Percentiles rank a stretch among this genome's conserved stretches.
These are phyloP conservation scores for Verticillium dahliae DNA, from an alignment of 2,329 filamentous ascomycete genomes.

Conservation along the genomic window DNA sequence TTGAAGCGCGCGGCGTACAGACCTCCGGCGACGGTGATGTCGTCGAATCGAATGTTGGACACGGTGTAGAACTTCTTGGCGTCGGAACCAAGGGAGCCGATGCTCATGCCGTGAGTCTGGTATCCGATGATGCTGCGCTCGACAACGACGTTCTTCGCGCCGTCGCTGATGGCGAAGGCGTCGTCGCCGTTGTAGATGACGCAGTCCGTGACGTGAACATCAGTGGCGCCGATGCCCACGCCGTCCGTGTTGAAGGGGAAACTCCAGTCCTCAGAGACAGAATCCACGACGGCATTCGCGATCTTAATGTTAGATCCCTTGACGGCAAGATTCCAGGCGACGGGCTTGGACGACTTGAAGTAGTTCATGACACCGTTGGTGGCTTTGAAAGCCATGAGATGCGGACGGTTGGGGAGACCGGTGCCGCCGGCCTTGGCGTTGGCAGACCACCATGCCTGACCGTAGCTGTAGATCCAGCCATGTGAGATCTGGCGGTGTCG, in stretches of 20 bases:
- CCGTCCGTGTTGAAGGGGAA: slow-evolving; percentile 36
- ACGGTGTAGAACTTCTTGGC: slow-evolving; percentile 24
- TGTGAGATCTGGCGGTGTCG: slow-evolving; percentile 5
- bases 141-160: slow-evolving; percentile 29
- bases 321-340: slow-evolving; percentile 33
- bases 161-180: slow-evolving; percentile 30
- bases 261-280: slow-evolving; percentile 22
- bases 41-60: slow-evolving; percentile 31
- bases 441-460: slow-evolving; percentile 37
- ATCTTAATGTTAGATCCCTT: slow-evolving; percentile 31
- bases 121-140: slow-evolving; percentile 32
- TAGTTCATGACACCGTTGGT: slow-evolving; percentile 26
- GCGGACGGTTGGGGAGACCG: slow-evolving; percentile 29
- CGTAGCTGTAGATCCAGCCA: slow-evolving; percentile 39
- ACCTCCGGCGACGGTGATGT: slow-evolving; percentile 31
- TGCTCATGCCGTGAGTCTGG: slow-evolving; percentile 34
- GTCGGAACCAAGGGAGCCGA: slow-evolving; percentile 30
- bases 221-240: slow-evolving; percentile 22
- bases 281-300: slow-evolving; percentile 30
- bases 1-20: slow-evolving; percentile 37
- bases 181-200: slow-evolving; percentile 35
- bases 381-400: slow-evolving; percentile 30
- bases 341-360: slow-evolving; percentile 35
- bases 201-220: slow-evolving; percentile 20
- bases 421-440: slow-evolving; percentile 27